Evolutionary conservation across 129 eudicot genomes (phyloP).

Genomic region (Escallonia herrerae): DNA sequence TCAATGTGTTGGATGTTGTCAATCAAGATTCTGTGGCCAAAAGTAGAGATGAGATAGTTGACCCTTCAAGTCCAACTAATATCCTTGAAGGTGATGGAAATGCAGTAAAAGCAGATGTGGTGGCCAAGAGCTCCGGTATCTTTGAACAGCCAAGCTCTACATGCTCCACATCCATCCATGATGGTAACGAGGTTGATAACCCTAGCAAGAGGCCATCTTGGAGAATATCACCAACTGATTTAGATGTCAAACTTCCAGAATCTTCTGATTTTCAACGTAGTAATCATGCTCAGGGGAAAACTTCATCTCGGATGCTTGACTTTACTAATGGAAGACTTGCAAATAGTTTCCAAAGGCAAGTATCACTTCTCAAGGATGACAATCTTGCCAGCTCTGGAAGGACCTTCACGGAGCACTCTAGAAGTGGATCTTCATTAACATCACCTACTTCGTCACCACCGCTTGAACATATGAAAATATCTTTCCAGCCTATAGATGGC

Average conservation of each 20-base stretch:
- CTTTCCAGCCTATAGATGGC: constrained; percentile 74
- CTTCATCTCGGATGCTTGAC: constrained; percentile 46
- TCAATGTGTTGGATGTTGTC: constrained; percentile 27
- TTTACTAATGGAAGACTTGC: constrained; percentile 43
- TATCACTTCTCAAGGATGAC: constrained; percentile 41
- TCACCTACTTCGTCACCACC: constrained; percentile 92
- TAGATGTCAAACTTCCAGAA: constrained; percentile 13
- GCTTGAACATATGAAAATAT: constrained; percentile 88
- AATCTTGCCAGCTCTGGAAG: constrained; percentile 30
- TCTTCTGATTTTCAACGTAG: constrained; percentile 14
- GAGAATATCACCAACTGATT: constrained; percentile 23
- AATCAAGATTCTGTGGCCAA: constrained; percentile 16
- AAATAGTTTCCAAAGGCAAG: constrained; percentile 46
- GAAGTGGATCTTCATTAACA: constrained; percentile 23
- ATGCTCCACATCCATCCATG: constrained; percentile 12
- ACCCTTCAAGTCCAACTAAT: constrained; percentile 11
- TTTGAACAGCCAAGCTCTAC: constrained; percentile 9
- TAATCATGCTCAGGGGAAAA: constrained; percentile 7
- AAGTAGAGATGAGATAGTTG: constrained; percentile 12
- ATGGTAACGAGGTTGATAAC: constrained; percentile 18
- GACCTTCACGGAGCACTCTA: constrained; percentile 32
- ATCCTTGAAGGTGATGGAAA: constrained; percentile 11
- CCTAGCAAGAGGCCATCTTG: constrained; percentile 13
- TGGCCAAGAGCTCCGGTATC: constrained; percentile 11
- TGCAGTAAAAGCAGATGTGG: constrained; percentile 18